Evolutionary conservation across 78 protist species (phyloP).

Genomic region (Mantamonas sphyraenae): DNA sequence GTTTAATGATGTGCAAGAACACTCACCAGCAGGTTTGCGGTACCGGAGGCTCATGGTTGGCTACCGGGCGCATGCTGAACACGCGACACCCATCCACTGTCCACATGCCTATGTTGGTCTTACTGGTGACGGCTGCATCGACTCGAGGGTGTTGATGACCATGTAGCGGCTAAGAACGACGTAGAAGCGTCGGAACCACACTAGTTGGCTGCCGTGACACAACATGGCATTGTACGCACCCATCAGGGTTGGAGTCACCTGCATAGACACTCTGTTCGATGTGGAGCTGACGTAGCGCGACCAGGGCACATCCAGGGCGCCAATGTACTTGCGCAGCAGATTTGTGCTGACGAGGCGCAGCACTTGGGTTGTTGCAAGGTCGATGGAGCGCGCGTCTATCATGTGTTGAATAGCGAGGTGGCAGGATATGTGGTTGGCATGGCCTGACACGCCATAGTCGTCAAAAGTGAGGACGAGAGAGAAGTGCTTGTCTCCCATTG

Average conservation of each 20-base stretch:
- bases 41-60: too few relatives aligned
- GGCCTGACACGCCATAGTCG: constrained; percentile 61
- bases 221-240: constrained; percentile 39
- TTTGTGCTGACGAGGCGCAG: constrained; percentile 29
- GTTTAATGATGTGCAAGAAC: too few relatives aligned
- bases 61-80: too few relatives aligned
- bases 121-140: too few relatives aligned
- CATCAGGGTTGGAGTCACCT: constrained; percentile 10
- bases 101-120: too few relatives aligned
- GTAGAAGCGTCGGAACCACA: constrained; percentile 73
- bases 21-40: too few relatives aligned
- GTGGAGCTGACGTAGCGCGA: not conserved
- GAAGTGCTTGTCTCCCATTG: not conserved
- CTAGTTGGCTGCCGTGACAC: constrained; percentile 58
- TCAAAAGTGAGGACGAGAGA: constrained; percentile 59
- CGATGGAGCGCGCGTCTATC: not conserved
- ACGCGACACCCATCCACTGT: too few relatives aligned
- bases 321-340: constrained; percentile 54
- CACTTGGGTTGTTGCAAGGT: too few relatives aligned
- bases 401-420: not conserved
- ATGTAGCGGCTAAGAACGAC: constrained; percentile 58
- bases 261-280: not conserved
- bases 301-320: constrained; percentile 17
- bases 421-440: constrained; percentile 63
- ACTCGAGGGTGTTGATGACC: constrained; percentile 50